phyloP scores from a whole-genome alignment of 2,329 filamentous ascomycete species.

The Claviceps arundinis region DNA sequence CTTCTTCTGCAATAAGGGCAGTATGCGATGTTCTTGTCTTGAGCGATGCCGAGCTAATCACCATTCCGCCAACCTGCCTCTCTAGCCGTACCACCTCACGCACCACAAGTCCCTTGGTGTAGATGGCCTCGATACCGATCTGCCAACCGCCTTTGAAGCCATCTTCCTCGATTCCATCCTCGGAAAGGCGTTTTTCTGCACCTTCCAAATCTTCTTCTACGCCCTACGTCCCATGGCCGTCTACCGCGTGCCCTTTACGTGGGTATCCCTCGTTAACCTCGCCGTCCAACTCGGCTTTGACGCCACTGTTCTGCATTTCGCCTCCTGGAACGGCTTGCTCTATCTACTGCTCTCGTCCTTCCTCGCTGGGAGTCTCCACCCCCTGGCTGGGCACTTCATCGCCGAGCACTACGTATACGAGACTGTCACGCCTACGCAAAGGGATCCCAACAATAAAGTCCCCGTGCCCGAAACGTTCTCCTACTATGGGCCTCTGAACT shows the following conservation, averaged over 20 bases:
- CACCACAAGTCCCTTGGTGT: slow-evolving; percentile 98
- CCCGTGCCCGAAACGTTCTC: slow-evolving; percentile 87
- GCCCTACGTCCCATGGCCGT: slow-evolving; percentile 90
- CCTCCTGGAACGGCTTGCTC: slow-evolving; percentile 52
- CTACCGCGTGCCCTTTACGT: slow-evolving; percentile 77
- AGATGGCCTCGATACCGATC: slow-evolving; percentile 87
- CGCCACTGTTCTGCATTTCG: slow-evolving; percentile 46
- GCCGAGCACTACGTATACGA: slow-evolving; percentile 88
- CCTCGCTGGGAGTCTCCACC: slow-evolving; percentile 85
- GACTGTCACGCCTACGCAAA: slow-evolving; percentile 41
- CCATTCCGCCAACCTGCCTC: not conserved
- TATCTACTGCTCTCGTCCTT: slow-evolving; percentile 88
- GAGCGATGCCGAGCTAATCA: not conserved
- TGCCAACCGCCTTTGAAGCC: slow-evolving; percentile 84
- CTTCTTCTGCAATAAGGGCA: not conserved
- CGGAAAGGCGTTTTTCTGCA: slow-evolving; percentile 97
- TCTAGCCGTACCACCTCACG: slow-evolving; percentile 84
- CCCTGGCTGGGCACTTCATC: slow-evolving; percentile 94
- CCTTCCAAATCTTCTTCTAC: slow-evolving; percentile 99
- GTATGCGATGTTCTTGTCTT: not conserved
- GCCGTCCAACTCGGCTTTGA: slow-evolving; percentile 67
- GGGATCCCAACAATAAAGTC: slow-evolving; percentile 44
- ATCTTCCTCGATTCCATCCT: slow-evolving; percentile 87
- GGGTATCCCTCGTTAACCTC: slow-evolving; percentile 74
- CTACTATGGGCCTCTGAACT: slow-evolving; percentile 88